Base-by-base conservation (phyloP, 2,329 filamentous ascomycete genomes). In the Alternaria sp. region DNA sequence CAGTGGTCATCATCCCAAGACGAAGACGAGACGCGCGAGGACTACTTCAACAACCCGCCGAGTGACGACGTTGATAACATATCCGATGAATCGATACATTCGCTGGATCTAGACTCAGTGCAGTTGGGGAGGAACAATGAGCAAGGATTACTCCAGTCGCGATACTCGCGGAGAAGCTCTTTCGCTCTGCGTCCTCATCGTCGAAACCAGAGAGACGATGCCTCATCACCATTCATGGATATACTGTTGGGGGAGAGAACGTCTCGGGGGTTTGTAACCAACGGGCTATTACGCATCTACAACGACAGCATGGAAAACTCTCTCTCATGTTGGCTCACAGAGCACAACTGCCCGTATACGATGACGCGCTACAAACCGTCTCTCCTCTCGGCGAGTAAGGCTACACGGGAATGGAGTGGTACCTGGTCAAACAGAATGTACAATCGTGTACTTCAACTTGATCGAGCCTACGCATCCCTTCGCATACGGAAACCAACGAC, bases 301-400 rank as follows among this genome's bases (percentile, higher is more conserved):
- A 84, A 86, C 63, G 85, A 86, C 64, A 85, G 84, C 23, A 77
- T 86, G 65, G 85, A 87, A 63, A 83, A 85, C 63, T 83, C 82
- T 12, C 71, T 86, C 3, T 83, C 84, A 1, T 86, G 85, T 68
- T 86, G 85, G 85, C 66, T 86, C n/a, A 85, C 83, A 0, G 85
- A 86, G 62, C 78, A 81, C 47, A 86, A 83, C 5, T 86, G 85
- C 54, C 85, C 85, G 0, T 86, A 86, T 64, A 77, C 25, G 13
- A 54, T 59, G 36, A 40, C 49, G 17, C 44, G 77, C 59, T 68
- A 77, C 46, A 61, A 69, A 30, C 66, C 69, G 49, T 67, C 73
- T 15, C 62, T 64, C 23, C 72, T 63, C 28, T 71, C 69, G 52
- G 71, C 73, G 26, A 56, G 70, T 54, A 75, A 80, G 45, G 76